These are phyloP conservation scores for Saprolegnia parasitica DNA, from an alignment of 352 stramenopile genomes.

Conservation along the genomic window DNA sequence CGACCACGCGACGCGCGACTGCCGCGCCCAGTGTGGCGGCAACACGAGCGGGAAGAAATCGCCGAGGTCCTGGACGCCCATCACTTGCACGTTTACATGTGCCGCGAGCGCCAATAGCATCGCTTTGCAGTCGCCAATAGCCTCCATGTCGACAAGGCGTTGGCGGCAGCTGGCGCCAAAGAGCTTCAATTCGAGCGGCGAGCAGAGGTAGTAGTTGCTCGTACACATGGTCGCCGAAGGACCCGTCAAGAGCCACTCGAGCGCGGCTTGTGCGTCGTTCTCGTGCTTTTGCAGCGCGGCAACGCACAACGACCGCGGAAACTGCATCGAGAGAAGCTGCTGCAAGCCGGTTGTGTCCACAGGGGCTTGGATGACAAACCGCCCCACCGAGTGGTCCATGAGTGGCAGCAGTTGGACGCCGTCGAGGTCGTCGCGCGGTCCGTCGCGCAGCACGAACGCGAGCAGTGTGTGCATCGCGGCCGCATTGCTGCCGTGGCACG, in stretches of 20 bases:
- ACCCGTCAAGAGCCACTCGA: conserved; percentile 67
- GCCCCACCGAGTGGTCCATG: conserved; percentile 44
- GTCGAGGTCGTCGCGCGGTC: conserved; percentile 34
- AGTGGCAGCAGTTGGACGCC: conserved; percentile 55
- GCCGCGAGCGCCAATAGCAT: conserved; percentile 33
- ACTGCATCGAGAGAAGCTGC: conserved; percentile 61
- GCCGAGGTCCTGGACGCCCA: conserved; percentile 49
- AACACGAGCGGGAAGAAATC: conserved; percentile 50
- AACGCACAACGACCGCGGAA: conserved; percentile 45
- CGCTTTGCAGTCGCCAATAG: conserved; percentile 27
- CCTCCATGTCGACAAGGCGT: conserved; percentile 42
- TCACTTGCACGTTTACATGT: conserved; percentile 46
- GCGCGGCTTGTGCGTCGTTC: conserved; percentile 43
- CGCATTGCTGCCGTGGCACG: conserved; percentile 40
- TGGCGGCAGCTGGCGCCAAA: background rate
- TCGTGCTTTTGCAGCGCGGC: conserved; percentile 37
- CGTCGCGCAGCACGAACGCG: conserved; percentile 49
- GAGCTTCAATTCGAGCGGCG: conserved; percentile 1
- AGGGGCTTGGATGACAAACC: conserved; percentile 35
- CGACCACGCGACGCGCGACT: conserved; percentile 34
- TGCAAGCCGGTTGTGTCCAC: conserved; percentile 38
- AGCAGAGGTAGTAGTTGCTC: conserved; percentile 11
- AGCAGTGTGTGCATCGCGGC: conserved; percentile 39
- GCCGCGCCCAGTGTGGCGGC: conserved; percentile 45
- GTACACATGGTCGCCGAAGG: conserved; percentile 34